Conservation (phyloP, 495 filamentous ascomycete genomes). For the Cladorrhinum samala region DNA sequence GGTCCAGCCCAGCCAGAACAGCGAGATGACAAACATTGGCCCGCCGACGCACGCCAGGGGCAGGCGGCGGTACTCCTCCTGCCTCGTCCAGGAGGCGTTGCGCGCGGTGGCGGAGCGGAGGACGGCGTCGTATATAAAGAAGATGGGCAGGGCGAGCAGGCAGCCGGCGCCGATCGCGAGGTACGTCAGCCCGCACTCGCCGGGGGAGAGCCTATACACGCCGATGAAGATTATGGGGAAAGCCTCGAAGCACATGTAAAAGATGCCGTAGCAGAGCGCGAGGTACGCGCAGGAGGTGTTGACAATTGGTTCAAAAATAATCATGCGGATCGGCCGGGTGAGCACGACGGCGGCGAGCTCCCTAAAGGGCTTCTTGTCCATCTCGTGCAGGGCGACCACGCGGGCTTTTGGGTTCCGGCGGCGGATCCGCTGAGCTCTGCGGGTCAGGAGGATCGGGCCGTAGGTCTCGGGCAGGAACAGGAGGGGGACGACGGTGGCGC, state of each 20-base stretch:
- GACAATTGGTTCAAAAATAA: conserved; percentile 42
- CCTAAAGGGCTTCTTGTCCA: conserved; percentile 26
- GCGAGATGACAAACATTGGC: conserved; percentile 51
- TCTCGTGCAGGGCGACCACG: conserved; percentile 30
- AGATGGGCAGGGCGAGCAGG: conserved; percentile 42
- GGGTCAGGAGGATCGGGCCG: conserved; percentile 51
- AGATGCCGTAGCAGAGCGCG: conserved; percentile 63
- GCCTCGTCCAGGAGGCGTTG: conserved; percentile 28
- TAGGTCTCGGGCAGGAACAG: conserved; percentile 58
- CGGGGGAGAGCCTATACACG: conserved; percentile 40
- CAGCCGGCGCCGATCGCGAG: conserved; percentile 43
- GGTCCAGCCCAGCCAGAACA: conserved; percentile 74
- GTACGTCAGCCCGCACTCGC: conserved; percentile 41
- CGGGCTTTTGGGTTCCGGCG: conserved; percentile 36
- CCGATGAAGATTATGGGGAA: conserved; percentile 58
- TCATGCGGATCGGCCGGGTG: conserved; percentile 38
- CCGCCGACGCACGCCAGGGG: conserved; percentile 63
- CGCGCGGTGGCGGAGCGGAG: conserved; percentile 19
- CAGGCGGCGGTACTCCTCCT: conserved; percentile 58
- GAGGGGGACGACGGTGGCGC: conserved; percentile 39
- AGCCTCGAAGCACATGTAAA: conserved; percentile 68
- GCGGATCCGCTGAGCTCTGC: conserved; percentile 48
- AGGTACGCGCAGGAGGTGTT: conserved; percentile 63
- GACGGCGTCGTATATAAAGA: conserved; percentile 43
- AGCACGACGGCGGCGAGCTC: conserved; percentile 34